A percentile compares a stretch with the other conserved stretches of the same genome.
Conservation (phyloP, 2,329 filamentous ascomycete species). For the Huntiella decipiens region DNA sequence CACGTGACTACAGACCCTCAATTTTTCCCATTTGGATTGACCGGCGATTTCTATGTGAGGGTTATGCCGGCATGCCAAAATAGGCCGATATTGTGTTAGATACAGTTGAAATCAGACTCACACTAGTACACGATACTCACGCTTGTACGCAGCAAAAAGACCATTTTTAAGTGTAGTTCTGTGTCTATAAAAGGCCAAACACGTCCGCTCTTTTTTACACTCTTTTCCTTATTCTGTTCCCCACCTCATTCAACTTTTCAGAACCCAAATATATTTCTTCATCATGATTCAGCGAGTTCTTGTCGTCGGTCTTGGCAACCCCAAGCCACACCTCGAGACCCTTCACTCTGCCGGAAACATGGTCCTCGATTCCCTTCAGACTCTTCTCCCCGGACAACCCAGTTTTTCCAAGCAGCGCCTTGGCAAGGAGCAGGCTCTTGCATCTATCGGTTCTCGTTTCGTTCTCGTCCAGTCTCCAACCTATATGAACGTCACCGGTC, state of each 20-base stretch:
- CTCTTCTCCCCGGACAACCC: constrained; percentile 27
- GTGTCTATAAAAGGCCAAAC: too few relatives aligned
- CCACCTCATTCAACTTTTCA: too few relatives aligned
- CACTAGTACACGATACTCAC: too few relatives aligned
- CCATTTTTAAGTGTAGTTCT: too few relatives aligned
- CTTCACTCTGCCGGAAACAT: constrained; percentile 79
- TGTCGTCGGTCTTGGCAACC: constrained; percentile 77
- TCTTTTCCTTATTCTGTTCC: too few relatives aligned
- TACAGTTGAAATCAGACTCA: too few relatives aligned
- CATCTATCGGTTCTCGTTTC: constrained; percentile 31
- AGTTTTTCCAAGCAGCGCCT: constrained; percentile 26
- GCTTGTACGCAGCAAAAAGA: too few relatives aligned
- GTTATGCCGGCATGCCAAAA: too few relatives aligned
- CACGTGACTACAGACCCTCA: neutral
- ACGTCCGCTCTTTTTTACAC: too few relatives aligned
- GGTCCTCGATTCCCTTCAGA: constrained; percentile 42
- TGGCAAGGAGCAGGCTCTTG: constrained; percentile 33
- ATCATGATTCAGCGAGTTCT: constrained; percentile 22
- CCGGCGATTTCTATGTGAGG: neutral
- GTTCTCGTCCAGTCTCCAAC: constrained; percentile 57
- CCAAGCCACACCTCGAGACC: constrained; percentile 52
- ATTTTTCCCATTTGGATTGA: neutral
- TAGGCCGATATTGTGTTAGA: too few relatives aligned
- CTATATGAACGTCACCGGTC: constrained; percentile 72
- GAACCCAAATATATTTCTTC: too few relatives aligned